Evolutionary conservation across 805 yeast species (phyloP), one percentile per base, ranked within the genome.

Genomic region (Candida methanosorbosa): DNA sequence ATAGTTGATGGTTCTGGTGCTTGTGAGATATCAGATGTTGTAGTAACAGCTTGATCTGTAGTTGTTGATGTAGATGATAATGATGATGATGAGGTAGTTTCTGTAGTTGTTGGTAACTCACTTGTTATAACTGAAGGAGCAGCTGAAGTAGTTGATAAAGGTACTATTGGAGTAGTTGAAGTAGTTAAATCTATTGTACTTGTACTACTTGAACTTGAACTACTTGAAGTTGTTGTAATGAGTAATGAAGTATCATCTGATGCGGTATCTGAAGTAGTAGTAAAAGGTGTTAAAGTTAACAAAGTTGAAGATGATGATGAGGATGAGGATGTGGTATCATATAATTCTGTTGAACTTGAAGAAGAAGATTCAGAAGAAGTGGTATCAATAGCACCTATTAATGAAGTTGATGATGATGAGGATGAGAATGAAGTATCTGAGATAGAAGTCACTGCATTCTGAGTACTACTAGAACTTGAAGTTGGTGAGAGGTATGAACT

Each of bases 401-500:
- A 22, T 9, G 16, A n/a, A 11, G 30, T 18, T 11, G 24, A 12
- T 20, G 35, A 24, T 18, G 35, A 14, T 17, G 34, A 9, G 15
- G 22, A 26, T 22, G 34, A 11, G n/a, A 30, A 17, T 14, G 15
- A 17, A 16, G 35, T 8, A 7, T 27, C 12, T 17, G 15, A 20
- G 11, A 29, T 23, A 14, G 34, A 11, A n/a, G 11, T 17, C 13
- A 27, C 9, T 22, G 5, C 24, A 3, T 27, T 23, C 9, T 26
- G 13, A 3, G 29, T 17, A 32, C 15, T 27, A 9, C 9, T 22
- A 18, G 33, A 22, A 25, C 29, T 18, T 20, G 37, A 29, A 22
- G 36, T n/a, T 18, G 40, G 38, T 24, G 35, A 37, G 16, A 34
- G 25, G n/a, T 33, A 29, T 26, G 30, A 31, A 21, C 11, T 21